Evolutionary conservation across 345 rosid genomes (phyloP).

Genomic region (Pugionium dolabratum): DNA sequence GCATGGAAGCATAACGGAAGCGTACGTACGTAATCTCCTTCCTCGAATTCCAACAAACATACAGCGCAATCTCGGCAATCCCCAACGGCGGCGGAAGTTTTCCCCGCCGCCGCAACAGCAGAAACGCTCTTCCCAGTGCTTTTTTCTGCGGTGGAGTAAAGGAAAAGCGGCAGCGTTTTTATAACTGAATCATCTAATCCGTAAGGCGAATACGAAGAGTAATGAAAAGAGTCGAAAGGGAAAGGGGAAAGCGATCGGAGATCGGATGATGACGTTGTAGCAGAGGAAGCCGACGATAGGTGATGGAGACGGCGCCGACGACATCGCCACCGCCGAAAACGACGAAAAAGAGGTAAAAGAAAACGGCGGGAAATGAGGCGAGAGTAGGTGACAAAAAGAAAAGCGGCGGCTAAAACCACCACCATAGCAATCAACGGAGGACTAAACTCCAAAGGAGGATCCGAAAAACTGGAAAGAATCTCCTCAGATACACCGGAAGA

Average conservation of each 20-base stretch:
- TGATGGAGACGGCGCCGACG: constrained; percentile 51
- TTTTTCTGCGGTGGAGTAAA: constrained; percentile 48
- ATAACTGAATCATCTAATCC: constrained; percentile 89
- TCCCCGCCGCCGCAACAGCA: constrained; percentile 19
- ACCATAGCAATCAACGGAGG: constrained; percentile 97
- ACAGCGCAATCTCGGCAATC: constrained; percentile 72
- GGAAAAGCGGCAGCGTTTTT: constrained; percentile 76
- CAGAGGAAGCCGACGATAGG: constrained; percentile 52
- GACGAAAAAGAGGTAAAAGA: constrained; percentile 48
- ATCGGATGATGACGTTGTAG: constrained; percentile 51
- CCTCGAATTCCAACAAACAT: constrained; percentile 84
- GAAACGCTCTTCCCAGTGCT: constrained; percentile 35
- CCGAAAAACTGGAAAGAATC: constrained; percentile 37
- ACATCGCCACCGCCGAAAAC: constrained; percentile 48
- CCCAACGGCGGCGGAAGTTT: constrained; percentile 18
- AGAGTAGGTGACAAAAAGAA: constrained; percentile 70
- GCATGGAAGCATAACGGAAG: constrained; percentile 84
- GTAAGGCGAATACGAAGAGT: constrained; percentile 60
- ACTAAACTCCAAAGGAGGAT: constrained; percentile 73
- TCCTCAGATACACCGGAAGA: constrained; percentile 11
- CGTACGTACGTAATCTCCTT: constrained; percentile 74
- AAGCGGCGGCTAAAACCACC: constrained; percentile 75
- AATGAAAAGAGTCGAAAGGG: constrained; percentile 54
- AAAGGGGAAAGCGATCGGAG: constrained; percentile 51
- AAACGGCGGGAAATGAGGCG: constrained; percentile 78